Evolutionary conservation across 1,284 basidiomycete species (phyloP).

Genomic region (Sanghuangporus weigelae): DNA sequence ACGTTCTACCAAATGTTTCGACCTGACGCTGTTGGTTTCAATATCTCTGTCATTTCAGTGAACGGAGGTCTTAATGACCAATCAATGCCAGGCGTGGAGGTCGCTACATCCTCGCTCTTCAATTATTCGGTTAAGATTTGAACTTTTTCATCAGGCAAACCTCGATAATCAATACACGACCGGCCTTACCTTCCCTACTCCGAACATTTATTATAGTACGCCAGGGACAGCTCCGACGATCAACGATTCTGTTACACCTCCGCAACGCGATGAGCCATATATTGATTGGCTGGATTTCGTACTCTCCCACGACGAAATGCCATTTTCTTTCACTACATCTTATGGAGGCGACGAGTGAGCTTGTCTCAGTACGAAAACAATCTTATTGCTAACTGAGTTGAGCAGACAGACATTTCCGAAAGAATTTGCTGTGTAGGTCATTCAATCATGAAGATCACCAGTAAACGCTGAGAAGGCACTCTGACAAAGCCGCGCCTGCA

Average conservation of each 20-base stretch:
- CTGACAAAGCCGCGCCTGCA: conserved; percentile 34
- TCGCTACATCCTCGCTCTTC: conserved; percentile 16
- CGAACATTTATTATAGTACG: conserved; percentile 27
- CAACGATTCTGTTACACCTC: conserved; percentile 26
- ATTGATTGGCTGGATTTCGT: conserved; percentile 22
- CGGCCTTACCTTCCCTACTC: conserved; percentile 25
- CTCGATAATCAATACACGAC: conserved; percentile 29
- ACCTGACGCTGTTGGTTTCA: conserved; percentile 25
- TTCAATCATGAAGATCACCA: not conserved
- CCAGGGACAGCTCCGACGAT: conserved; percentile 26
- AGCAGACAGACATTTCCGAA: conserved; percentile 19
- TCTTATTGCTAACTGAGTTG: not conserved
- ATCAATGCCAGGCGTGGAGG: conserved; percentile 24
- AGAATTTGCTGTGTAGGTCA: conserved; percentile 27
- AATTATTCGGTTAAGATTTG: not conserved
- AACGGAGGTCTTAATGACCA: conserved; percentile 29
- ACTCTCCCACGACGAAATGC: conserved; percentile 18
- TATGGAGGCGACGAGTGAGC: conserved; percentile 26
- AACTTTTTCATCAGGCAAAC: conserved; percentile 22
- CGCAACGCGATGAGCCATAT: conserved; percentile 34
- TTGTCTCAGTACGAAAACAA: not conserved
- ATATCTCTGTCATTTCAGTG: conserved; percentile 27
- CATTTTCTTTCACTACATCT: conserved; percentile 23
- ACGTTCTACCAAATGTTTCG: conserved; percentile 25
- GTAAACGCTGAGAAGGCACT: not conserved